A percentile compares a stretch with the other conserved stretches of the same genome.
phyloP scores from a whole-genome alignment of 2,329 filamentous ascomycete species.

The Thielaviopsis ethacetica region DNA sequence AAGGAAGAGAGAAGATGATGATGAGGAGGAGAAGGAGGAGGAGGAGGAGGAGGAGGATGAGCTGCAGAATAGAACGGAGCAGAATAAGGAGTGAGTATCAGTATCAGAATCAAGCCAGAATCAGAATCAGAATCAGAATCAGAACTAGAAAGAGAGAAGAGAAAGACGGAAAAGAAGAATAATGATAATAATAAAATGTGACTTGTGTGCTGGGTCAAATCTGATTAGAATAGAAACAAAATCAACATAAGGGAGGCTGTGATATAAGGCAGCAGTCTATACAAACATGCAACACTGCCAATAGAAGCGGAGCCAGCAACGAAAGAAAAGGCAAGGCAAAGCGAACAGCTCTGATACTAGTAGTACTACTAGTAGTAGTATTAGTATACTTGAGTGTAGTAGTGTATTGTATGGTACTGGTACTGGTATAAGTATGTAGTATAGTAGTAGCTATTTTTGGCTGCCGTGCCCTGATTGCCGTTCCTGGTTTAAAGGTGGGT shows the following conservation, averaged over 20 bases:
- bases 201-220: not conserved
- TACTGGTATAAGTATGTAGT: not conserved
- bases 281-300: not conserved
- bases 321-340: not conserved
- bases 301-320: not conserved
- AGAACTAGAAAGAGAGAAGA: not conserved
- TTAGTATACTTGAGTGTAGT: not conserved
- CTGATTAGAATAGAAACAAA: constrained; percentile 1
- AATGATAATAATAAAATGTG: too few species aligned
- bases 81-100: not conserved
- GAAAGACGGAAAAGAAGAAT: not conserved
- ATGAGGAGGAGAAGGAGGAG: not conserved
- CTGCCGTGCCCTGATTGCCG: not conserved
- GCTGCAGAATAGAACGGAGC: not conserved
- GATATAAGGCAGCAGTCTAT: not conserved
- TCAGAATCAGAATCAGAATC: not conserved
- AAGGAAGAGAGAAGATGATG: not conserved
- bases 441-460: not conserved
- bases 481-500: not conserved
- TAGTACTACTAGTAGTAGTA: too few species aligned
- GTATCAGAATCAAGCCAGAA: not conserved
- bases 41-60: not conserved
- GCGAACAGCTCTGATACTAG: not conserved
- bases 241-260: not conserved
- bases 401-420: not conserved